Base-by-base conservation (phyloP, 768 basidiomycete genomes). In the Leucocoprinus leucothites region DNA sequence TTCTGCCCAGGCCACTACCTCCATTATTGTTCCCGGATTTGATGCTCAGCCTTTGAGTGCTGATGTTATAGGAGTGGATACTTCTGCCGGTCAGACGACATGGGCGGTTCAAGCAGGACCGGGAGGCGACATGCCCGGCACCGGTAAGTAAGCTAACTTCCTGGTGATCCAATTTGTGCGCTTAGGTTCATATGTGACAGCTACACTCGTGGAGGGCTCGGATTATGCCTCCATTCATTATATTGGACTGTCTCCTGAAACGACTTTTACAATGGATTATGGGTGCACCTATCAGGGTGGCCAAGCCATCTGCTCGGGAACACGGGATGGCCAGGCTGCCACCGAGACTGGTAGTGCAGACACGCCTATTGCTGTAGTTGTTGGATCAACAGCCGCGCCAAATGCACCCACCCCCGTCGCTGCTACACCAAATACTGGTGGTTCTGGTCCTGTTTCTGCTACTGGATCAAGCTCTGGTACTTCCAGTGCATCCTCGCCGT, bases 21-120 rank as follows among this genome's bases (percentile, higher is more conserved):
- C 63, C 14, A 53, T 66, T 26, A 62, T 54, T 50, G 58, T 68
- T 28, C 67, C 64, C 18, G 63, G 63, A 3, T 63, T 64, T 50
- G 65, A 68, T 56, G 60, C 65, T 21, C 63, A 65, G 44, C 67
- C 65, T 24, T 44, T 68, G 16, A 67, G 62, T 40, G 67, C 67
- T 3, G 63, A 68, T 48, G 59, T 67, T 19, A 48, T 64, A 16
- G 65, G 65, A 19, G 60, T 67, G 14, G 65, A 64, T 40, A 42
- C 38, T 3, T 55, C 50, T n/a, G 50, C 62, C 54, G 66, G 63
- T 18, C 59, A 62, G 16, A 68, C 67, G 38, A 68, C 67, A 16
- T 68, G 63, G 61, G 61, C 58, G 14, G 40, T 68, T 47, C 63
- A 63, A 47, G 60, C 59, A 43, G 64, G 60, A 46, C 49, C 43